phyloP scores from a whole-genome alignment of 2,329 filamentous ascomycete genomes.

The Calonectria honghensis region DNA sequence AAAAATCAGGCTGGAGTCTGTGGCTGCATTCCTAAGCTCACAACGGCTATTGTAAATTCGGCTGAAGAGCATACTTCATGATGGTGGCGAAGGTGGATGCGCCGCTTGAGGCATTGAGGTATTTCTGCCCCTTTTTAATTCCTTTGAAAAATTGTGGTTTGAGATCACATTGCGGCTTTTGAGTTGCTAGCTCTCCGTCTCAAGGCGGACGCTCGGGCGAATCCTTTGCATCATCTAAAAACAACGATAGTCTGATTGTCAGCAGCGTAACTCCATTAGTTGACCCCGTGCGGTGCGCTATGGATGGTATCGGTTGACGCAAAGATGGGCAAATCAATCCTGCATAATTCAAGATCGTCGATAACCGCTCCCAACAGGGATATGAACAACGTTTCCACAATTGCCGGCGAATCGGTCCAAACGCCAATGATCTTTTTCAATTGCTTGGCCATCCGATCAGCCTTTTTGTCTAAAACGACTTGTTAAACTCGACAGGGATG shows the following conservation, averaged over 20 bases:
- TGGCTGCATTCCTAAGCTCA: neutral
- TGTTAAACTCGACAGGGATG: constrained; percentile 3
- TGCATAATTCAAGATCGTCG: constrained; percentile 25
- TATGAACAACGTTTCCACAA: constrained; percentile 8
- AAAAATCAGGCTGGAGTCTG: neutral
- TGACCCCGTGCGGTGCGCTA: neutral
- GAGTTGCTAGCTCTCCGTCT: neutral
- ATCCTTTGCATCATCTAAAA: constrained; percentile 24
- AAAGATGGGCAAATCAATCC: constrained; percentile 9
- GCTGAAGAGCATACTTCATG: neutral
- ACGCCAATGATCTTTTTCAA: neutral
- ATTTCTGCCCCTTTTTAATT: neutral
- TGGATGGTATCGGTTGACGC: constrained; percentile 15
- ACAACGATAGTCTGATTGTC: neutral
- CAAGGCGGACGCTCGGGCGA: neutral
- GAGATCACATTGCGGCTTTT: neutral
- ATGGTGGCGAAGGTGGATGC: neutral
- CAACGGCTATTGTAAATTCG: neutral
- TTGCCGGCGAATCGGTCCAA: neutral
- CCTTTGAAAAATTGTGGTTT: neutral
- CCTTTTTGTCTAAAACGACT: neutral
- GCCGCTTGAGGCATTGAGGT: no score
- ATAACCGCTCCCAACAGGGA: constrained; percentile 5
- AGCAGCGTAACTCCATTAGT: constrained; percentile 7
- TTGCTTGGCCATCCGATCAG: no score